A percentile compares a stretch with the other conserved stretches of the same genome.
These are phyloP conservation scores for Hanseniaspora jakobsenii DNA, from an alignment of 805 yeast species.

Conservation along the genomic window DNA sequence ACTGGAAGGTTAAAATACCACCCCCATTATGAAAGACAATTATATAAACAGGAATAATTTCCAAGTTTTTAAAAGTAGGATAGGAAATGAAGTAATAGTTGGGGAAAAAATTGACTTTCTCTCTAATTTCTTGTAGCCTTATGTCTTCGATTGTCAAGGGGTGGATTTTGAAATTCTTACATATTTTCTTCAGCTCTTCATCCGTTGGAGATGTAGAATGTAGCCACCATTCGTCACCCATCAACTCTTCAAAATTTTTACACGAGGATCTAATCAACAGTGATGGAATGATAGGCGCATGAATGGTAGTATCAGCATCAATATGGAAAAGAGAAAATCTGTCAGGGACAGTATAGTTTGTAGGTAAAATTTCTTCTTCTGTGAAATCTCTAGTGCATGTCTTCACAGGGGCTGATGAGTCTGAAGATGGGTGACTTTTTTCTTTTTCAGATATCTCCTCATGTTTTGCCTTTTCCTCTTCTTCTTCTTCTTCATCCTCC, in stretches of 20 bases:
- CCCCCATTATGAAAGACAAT: constrained; percentile 47
- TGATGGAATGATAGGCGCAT: constrained; percentile 76
- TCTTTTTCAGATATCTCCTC: too few relatives aligned
- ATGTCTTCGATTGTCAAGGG: constrained; percentile 97
- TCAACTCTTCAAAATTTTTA: constrained; percentile 54
- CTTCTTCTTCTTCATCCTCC: constrained; percentile 17
- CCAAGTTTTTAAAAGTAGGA: constrained; percentile 85
- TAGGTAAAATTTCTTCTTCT: constrained; percentile 15
- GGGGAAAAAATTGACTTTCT: constrained; percentile 85
- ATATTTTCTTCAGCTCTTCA: constrained; percentile 79
- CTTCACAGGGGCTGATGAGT: neutral
- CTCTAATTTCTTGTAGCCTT: constrained; percentile 91
- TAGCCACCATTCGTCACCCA: constrained; percentile 82
- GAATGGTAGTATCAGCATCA: constrained; percentile 74
- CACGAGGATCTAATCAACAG: constrained; percentile 44
- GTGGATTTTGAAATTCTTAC: constrained; percentile 92
- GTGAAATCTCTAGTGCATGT: constrained; percentile 3
- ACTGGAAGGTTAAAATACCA: constrained; percentile 59
- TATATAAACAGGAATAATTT: constrained; percentile 64
- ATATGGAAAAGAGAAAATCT: constrained; percentile 75
- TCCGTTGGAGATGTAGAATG: constrained; percentile 92
- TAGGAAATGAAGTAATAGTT: constrained; percentile 90
- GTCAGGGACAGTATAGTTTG: constrained; percentile 40
- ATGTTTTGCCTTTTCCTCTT: constrained; percentile 8
- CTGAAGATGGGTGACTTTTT: too few relatives aligned